Conservation (phyloP, 2,329 filamentous ascomycete genomes). For the Fusarium miscanthi region DNA sequence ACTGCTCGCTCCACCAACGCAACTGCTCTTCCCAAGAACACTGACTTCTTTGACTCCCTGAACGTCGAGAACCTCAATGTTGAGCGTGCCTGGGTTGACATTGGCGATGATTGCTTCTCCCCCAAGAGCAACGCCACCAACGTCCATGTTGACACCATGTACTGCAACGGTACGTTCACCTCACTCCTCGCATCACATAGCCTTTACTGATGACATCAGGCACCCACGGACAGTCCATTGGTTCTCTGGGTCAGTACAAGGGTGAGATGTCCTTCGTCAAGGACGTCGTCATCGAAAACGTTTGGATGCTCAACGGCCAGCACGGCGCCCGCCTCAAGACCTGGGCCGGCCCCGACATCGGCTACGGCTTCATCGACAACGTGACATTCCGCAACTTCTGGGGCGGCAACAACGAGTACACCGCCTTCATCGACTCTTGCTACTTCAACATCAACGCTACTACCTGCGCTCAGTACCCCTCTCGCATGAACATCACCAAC, state of each 20-base stretch:
- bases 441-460: constrained; percentile 41
- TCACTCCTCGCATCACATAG: fast-evolving
- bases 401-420: constrained; percentile 42
- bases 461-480: constrained; percentile 37
- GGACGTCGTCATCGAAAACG: constrained; percentile 42
- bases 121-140: constrained; percentile 42
- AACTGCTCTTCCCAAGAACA: constrained; percentile 40
- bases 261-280: constrained; percentile 41
- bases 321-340: constrained; percentile 42
- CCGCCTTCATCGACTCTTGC: constrained; percentile 40
- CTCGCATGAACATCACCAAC: constrained; percentile 43
- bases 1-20: constrained; percentile 41
- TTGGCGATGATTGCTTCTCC: constrained; percentile 43
- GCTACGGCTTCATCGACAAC: constrained; percentile 42
- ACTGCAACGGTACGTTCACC: constrained; percentile 36
- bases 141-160: constrained; percentile 40
- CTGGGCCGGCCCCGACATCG: constrained; percentile 39
- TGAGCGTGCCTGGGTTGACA: constrained; percentile 41
- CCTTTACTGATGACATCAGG: background rate
- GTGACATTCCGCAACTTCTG: constrained; percentile 44
- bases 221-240: constrained; percentile 40
- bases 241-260: constrained; percentile 40
- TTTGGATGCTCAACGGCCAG: constrained; percentile 44
- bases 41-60: constrained; percentile 41
- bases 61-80: constrained; percentile 37